These are phyloP conservation scores for Syzygium malaccense DNA, from an alignment of 441 rosid genomes.

Conservation along the genomic window DNA sequence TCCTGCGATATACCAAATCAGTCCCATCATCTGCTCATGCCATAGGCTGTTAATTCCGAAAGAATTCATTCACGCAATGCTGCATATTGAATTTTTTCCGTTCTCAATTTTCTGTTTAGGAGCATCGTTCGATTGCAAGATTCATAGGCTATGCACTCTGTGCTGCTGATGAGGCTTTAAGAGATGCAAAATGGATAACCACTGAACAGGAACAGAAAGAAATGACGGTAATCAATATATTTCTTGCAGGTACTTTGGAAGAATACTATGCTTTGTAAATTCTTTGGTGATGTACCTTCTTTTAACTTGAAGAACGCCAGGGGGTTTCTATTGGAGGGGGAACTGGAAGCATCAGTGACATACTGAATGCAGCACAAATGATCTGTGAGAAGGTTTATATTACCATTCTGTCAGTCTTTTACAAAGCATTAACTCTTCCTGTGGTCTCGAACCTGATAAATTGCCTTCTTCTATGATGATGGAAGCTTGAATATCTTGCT, in stretches of 20 bases:
- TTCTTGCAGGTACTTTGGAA: background rate
- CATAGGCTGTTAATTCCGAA: background rate
- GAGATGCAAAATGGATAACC: slow-evolving; percentile 82
- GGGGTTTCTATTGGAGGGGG: slow-evolving; percentile 97
- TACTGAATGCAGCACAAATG: slow-evolving; percentile 78
- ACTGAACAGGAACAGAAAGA: slow-evolving; percentile 60
- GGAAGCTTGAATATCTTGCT: slow-evolving; percentile 9
- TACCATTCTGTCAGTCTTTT: background rate
- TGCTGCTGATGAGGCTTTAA: slow-evolving; percentile 86
- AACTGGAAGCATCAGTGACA: slow-evolving; percentile 82
- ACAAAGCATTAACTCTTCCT: background rate
- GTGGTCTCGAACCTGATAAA: background rate
- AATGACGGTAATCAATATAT: slow-evolving; percentile 49
- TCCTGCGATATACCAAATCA: background rate
- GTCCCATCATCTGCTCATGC: background rate
- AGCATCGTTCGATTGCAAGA: slow-evolving; percentile 62
- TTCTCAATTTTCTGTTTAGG: slow-evolving; percentile 26
- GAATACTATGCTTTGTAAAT: background rate
- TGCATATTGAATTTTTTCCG: background rate
- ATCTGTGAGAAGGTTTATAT: slow-evolving; percentile 70
- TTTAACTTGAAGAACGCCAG: slow-evolving; percentile 42
- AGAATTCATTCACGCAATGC: background rate
- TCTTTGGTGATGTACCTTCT: slow-evolving; percentile 10
- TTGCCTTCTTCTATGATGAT: background rate
- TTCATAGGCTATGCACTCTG: slow-evolving; percentile 86